Conservation (phyloP, 2,329 filamentous ascomycete genomes). For the Fusarium pseudograminearum region DNA sequence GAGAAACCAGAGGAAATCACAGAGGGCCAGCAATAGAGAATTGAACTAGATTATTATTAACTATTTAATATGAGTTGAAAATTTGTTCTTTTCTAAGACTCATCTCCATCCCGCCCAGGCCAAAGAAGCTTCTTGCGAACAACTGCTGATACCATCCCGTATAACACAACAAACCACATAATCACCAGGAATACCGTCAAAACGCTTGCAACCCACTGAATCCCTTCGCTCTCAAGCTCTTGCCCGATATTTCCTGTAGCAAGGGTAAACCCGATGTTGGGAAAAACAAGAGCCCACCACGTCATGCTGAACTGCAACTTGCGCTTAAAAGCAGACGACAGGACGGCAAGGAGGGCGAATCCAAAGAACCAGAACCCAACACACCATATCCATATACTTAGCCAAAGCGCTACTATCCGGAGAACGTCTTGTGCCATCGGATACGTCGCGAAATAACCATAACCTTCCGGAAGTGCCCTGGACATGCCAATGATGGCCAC, state of each 20-base stretch:
- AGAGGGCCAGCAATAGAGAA: background rate
- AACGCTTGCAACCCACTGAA: constrained; percentile 43
- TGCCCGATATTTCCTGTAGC: constrained; percentile 44
- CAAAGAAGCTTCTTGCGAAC: constrained; percentile 43
- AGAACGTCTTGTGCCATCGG: constrained; percentile 43
- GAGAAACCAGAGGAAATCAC: background rate
- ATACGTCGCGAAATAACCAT: constrained; percentile 46
- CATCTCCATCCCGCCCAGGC: constrained; percentile 46
- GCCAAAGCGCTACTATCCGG: constrained; percentile 44
- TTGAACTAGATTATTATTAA: no score
- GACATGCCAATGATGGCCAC: constrained; percentile 48
- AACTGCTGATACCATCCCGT: constrained; percentile 38
- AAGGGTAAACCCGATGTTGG: constrained; percentile 46
- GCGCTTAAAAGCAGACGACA: constrained; percentile 27
- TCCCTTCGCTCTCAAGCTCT: constrained; percentile 41
- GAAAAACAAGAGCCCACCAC: constrained; percentile 49
- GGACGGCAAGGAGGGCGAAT: constrained; percentile 41
- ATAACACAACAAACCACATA: constrained; percentile 45
- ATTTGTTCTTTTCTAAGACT: background rate
- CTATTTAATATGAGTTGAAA: background rate
- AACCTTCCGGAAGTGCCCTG: constrained; percentile 36
- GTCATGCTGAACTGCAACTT: constrained; percentile 45
- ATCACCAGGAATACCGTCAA: constrained; percentile 40
- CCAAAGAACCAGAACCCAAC: constrained; percentile 47
- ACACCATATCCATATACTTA: constrained; percentile 47